These are phyloP conservation scores for Acer negundo DNA, from an alignment of 345 rosid genomes.

Conservation along the genomic window DNA sequence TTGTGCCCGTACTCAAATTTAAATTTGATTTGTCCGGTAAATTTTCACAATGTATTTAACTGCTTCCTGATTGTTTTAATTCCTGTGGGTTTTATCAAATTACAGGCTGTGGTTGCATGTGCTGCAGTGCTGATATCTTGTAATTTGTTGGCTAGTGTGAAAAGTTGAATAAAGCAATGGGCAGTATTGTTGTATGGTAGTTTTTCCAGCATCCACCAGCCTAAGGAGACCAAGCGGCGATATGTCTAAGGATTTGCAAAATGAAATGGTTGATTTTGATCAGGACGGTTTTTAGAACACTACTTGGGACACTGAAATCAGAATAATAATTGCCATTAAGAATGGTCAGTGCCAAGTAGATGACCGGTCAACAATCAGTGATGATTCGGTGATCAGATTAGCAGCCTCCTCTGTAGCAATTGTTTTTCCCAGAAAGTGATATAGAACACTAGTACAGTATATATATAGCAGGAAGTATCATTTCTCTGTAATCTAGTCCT, in stretches of 20 bases:
- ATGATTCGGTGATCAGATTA: background rate
- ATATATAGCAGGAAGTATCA: background rate
- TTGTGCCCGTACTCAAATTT: background rate
- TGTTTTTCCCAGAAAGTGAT: background rate
- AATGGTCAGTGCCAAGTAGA: background rate
- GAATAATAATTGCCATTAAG: background rate
- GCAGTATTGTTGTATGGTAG: background rate
- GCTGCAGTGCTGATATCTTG: background rate
- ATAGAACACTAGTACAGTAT: background rate
- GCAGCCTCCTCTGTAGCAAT: background rate
- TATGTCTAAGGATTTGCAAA: too few species aligned
- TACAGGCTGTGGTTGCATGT: background rate
- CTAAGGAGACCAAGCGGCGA: background rate
- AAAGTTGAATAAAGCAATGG: background rate
- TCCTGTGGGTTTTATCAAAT: too few species aligned
- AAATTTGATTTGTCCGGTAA: background rate
- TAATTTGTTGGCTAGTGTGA: background rate
- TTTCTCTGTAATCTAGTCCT: background rate
- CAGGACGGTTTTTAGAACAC: background rate
- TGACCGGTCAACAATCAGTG: background rate
- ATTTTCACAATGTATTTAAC: background rate
- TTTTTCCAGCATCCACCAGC: background rate
- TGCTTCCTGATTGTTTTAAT: too few species aligned
- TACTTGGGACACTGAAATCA: background rate
- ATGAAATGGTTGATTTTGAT: background rate